Base-by-base conservation (phyloP, 257 asterid genomes). In the Jasminum sambac region DNA sequence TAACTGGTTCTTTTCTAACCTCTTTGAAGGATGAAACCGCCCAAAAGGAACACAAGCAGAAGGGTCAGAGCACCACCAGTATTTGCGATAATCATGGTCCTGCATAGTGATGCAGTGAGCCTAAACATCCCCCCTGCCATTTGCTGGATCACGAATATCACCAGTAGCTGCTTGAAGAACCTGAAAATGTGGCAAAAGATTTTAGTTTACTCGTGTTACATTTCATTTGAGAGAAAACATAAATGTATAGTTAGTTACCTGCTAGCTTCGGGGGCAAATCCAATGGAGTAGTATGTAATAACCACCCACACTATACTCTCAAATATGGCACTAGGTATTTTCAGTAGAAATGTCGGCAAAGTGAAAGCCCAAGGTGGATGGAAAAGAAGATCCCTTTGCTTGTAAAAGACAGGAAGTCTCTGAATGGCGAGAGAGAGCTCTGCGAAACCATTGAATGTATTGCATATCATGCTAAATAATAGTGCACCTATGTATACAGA, bases 291-390 rank as follows among this genome's bases (percentile, higher is more conserved):
- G 43, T 89, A 89, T 30, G 90, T 82, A 30, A 76, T 75, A 34
- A 77, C 75, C 70, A 74, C 80, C 91, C 91, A 89, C 7, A 82
- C 87, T 23, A 77, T 39, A 7, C 95, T 70, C 73, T 89, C 95
- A 11, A 89, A 72, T 37, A 85, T 24, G 13, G 95, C 87, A 41
- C 87, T 84, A 16, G 96, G 96, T 36, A 87, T 67, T 67, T 81
- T 70, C 8, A 85, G 85, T 55, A 89, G 87, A 75, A 87, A 84
- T 14, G 83, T 80, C 0, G 95, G 92, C 10, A 89, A 50, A 1
- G 93, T 85, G 71, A 81, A 89, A 68, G 87, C 77, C 96, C 95
- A 89, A 50, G 96, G 80, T 7, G 95, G 96, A 68, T 89, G 88
- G 65, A 89, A 84, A 9, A 85, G 85, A 19, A 84, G 85, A 79